Evolutionary conservation across 2,329 filamentous ascomycete species (phyloP), one percentile per base, ranked within the genome.

Genomic region (Lasiodiplodia hormozganensis): DNA sequence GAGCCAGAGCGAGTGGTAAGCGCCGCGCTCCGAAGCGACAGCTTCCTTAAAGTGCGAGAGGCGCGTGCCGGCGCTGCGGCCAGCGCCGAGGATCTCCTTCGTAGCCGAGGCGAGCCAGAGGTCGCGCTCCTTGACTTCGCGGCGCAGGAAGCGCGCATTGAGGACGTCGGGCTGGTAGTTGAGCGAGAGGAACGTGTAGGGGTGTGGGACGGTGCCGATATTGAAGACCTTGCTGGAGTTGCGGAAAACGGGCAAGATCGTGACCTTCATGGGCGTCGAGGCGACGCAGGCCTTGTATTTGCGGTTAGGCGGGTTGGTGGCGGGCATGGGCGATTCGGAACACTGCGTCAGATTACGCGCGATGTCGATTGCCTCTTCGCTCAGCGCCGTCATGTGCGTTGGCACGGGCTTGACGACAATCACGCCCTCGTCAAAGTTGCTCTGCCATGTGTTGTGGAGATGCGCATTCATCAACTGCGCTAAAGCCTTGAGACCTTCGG

Each of bases 151-250:
- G 28, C 74, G 76, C 8, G 75, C 71, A 67, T 81, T 77, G 54
- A 84, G 69, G 11, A 76, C 82, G 65, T 83, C 81, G 69, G 88
- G 75, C 2, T 76, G 85, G 71, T 88, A 85, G 69, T 88, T 85
- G 21, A 98, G 83, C 14, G 89, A 87, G 66, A 89, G 87, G 52
- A 93, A 85, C 1, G 94, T 97, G 83, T 94, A 97, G 0, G 96
- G 96, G 77, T 99, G 96, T 0, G 95, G 95, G 14, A 98, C 90
- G 0, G 90, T 92, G 69, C 91, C 94, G 71, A 99, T 92, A 2
- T 91, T 93, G 82, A 94, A 98, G 18, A 91, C 77, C 1, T 84
- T 85, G 16, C 90, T 89, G 4, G 85, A 86, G 78, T 97, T 97
- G 67, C 86, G 86, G 79, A 93, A 96, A 21, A 85, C 82, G 3